Evolutionary conservation across 371 early-diverging fungal species (phyloP).

Genomic region (Mortierella sp.): DNA sequence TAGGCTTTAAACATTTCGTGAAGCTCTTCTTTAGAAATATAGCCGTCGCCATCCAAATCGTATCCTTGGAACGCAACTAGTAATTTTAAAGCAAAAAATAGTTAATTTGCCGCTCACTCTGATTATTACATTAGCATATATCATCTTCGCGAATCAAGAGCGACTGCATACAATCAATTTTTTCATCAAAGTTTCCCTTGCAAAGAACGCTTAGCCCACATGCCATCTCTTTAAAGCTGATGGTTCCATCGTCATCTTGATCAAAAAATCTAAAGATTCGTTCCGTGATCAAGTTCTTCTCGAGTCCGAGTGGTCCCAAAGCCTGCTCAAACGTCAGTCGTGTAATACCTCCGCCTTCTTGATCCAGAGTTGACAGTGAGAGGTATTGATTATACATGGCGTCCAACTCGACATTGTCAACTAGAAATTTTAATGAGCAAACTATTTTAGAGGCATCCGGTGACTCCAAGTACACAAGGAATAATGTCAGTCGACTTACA

Average conservation of each 20-base stretch:
- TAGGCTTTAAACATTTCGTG: slow-evolving; percentile 93
- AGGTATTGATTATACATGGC: slow-evolving; percentile 90
- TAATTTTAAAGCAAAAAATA: neutral
- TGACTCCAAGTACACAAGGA: neutral
- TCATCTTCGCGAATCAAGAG: no score
- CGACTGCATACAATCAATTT: slow-evolving; percentile 80
- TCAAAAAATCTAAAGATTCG: slow-evolving; percentile 94
- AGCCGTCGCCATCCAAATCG: slow-evolving; percentile 92
- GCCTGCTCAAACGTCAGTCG: slow-evolving; percentile 86
- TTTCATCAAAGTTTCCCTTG: slow-evolving; percentile 91
- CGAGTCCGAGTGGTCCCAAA: slow-evolving; percentile 88
- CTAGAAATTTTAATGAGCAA: slow-evolving; percentile 45
- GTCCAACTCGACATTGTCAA: slow-evolving; percentile 87
- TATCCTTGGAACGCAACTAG: slow-evolving; percentile 92
- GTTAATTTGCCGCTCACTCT: neutral
- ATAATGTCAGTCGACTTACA: slow-evolving; percentile 59
- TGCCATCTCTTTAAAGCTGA: slow-evolving; percentile 88
- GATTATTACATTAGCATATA: neutral
- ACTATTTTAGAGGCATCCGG: neutral
- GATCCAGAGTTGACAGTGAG: slow-evolving; percentile 78
- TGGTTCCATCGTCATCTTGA: slow-evolving; percentile 79
- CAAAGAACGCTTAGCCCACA: slow-evolving; percentile 85
- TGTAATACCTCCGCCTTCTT: slow-evolving; percentile 79
- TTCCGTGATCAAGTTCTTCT: slow-evolving; percentile 87
- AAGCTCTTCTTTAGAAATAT: slow-evolving; percentile 87